Conservation (phyloP, 2,329 filamentous ascomycete species). For the Fusarium sp. region DNA sequence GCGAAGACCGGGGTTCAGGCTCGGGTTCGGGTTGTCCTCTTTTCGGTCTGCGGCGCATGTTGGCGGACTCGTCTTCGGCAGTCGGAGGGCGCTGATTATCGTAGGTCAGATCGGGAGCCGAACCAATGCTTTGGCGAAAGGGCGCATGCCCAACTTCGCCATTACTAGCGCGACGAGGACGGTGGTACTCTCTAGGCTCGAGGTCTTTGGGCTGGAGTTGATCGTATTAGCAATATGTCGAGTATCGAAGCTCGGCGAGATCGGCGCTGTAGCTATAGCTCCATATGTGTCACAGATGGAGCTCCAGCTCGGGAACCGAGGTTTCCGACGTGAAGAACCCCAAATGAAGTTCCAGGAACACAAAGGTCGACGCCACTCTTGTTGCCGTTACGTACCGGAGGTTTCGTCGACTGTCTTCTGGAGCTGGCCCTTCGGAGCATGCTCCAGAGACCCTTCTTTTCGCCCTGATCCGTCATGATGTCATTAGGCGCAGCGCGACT, state of each 20-base stretch:
- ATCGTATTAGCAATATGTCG: slow-evolving; percentile 14
- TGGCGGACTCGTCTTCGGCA: slow-evolving; percentile 34
- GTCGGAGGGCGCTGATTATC: slow-evolving; percentile 32
- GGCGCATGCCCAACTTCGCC: slow-evolving; percentile 16
- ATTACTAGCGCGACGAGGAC: slow-evolving; percentile 36
- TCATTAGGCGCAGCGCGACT: slow-evolving; percentile 32
- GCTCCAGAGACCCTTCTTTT: slow-evolving; percentile 60
- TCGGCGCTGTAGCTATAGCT: slow-evolving; percentile 26
- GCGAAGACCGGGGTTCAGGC: slow-evolving; percentile 27
- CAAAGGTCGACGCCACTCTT: neutral
- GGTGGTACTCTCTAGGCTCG: slow-evolving; percentile 34
- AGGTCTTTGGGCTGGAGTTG: slow-evolving; percentile 26
- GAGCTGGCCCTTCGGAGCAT: slow-evolving; percentile 62
- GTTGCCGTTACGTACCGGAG: slow-evolving; percentile 34
- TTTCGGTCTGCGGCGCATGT: slow-evolving; percentile 55
- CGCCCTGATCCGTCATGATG: slow-evolving; percentile 50
- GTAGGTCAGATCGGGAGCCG: slow-evolving; percentile 48
- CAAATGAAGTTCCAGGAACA: neutral
- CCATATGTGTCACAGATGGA: slow-evolving; percentile 14
- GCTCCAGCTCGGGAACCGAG: slow-evolving; percentile 17
- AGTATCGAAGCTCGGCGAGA: slow-evolving; percentile 10
- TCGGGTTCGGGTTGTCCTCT: slow-evolving; percentile 51
- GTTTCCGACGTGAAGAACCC: neutral
- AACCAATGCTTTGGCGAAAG: slow-evolving; percentile 48
- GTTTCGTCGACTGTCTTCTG: slow-evolving; percentile 34